Conservation (phyloP, 768 basidiomycete species). For the Amanita thiersii region DNA sequence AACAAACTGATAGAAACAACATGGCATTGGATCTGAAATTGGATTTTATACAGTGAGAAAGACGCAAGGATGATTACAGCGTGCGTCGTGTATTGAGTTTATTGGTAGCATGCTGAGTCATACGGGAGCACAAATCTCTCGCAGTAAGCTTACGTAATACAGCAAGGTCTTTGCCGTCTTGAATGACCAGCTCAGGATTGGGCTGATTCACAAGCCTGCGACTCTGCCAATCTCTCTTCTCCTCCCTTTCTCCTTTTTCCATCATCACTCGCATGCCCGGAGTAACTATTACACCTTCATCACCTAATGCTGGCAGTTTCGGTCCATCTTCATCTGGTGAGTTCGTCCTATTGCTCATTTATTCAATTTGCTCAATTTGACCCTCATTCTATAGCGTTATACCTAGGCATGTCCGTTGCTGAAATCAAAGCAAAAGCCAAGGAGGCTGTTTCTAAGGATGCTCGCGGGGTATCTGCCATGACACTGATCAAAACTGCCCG, state of each 20-base stretch:
- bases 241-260: not conserved
- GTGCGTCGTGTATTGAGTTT: too few relatives aligned
- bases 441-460: slow-evolving; percentile 39
- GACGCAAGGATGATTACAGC: too few relatives aligned
- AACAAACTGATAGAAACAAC: too few relatives aligned
- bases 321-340: slow-evolving; percentile 8
- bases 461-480: slow-evolving; percentile 50
- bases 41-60: too few relatives aligned
- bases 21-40: not conserved
- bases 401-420: slow-evolving; percentile 28
- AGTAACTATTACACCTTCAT: slow-evolving; percentile 9
- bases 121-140: not conserved
- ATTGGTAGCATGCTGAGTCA: too few relatives aligned
- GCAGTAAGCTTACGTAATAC: slow-evolving; percentile 5
- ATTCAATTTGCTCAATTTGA: not conserved
- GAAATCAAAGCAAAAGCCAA: slow-evolving; percentile 39
- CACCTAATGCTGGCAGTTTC: slow-evolving; percentile 8
- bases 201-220: slow-evolving; percentile 8
- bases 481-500: slow-evolving; percentile 58
- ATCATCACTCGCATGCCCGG: slow-evolving; percentile 12
- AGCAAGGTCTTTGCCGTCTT: not conserved
- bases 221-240: not conserved
- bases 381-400: slow-evolving; percentile 8
- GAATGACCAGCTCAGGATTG: not conserved
- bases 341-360: not conserved